phyloP scores from a whole-genome alignment of 225 moss, liverwort and hornwort genomes.

The Climacium dendroides region DNA sequence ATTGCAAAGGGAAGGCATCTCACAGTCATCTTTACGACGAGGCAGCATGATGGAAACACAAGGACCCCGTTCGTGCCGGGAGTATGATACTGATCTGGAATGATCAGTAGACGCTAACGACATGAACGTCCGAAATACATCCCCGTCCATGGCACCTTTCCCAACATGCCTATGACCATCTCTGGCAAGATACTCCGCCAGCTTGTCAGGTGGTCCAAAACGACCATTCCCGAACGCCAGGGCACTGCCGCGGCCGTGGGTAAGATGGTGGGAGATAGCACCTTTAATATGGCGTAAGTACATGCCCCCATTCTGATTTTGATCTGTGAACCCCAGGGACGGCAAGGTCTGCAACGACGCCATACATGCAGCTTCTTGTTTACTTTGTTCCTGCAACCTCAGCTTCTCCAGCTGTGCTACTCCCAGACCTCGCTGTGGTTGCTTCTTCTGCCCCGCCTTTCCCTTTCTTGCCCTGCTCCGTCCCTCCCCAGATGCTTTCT shows the following conservation, averaged over 20 bases:
- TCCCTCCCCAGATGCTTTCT: conserved; percentile 9
- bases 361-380: conserved; percentile 42
- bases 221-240: conserved; percentile 29
- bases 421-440: conserved; percentile 85
- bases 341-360: conserved; percentile 38
- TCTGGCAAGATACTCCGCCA: conserved; percentile 21
- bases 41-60: conserved; percentile 27
- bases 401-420: conserved; percentile 98
- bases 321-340: conserved; percentile 37
- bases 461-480: conserved; percentile 70
- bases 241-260: conserved; percentile 4
- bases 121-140: conserved; percentile 33
- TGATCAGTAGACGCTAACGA: conserved; percentile 24
- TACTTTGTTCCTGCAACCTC: conserved; percentile 87
- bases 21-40: conserved; percentile 20
- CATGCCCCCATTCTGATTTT: conserved; percentile 39
- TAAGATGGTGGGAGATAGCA: conserved; percentile 10
- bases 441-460: conserved; percentile 77
- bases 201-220: conserved; percentile 18
- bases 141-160: conserved; percentile 18
- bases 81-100: conserved; percentile 10
- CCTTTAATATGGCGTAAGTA: conserved; percentile 37
- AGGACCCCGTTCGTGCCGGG: conserved; percentile 22
- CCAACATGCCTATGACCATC: conserved; percentile 20
- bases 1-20: conserved; percentile 5